A percentile compares a stretch with the other conserved stretches of the same genome.
Conservation (phyloP, 257 asterid species). For the Linaria vulgaris region DNA sequence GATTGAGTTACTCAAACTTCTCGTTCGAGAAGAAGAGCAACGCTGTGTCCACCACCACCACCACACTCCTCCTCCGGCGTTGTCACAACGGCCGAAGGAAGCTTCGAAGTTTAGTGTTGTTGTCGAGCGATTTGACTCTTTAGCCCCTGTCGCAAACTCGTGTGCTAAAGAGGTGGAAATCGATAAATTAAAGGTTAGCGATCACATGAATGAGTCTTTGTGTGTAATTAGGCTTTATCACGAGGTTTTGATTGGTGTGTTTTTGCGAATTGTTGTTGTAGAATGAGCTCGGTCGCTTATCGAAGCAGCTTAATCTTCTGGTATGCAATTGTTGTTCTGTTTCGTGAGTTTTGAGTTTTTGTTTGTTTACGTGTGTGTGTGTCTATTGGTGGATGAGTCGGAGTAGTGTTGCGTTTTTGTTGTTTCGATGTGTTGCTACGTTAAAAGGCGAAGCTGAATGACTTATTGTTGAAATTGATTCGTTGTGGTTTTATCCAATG, state of each 20-base stretch:
- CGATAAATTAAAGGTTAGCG: conserved; percentile 26
- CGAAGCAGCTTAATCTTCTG: conserved; percentile 54
- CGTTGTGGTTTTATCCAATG: conserved; percentile 3
- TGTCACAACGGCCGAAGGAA: conserved; percentile 62
- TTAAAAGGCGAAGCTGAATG: conserved; percentile 3
- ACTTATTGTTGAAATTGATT: not conserved
- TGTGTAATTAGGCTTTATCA: too few species aligned
- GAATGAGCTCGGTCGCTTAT: conserved; percentile 69
- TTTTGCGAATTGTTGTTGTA: conserved; percentile 38
- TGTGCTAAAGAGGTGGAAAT: conserved; percentile 46
- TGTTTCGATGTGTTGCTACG: not conserved
- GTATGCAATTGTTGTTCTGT: conserved; percentile 34
- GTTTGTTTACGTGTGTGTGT: too few species aligned
- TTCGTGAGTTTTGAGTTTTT: not conserved
- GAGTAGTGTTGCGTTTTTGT: not conserved
- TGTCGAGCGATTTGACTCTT: conserved; percentile 24
- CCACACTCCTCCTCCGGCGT: conserved; percentile 28
- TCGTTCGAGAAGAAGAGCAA: conserved; percentile 49
- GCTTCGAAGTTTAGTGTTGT: not conserved
- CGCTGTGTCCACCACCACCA: conserved; percentile 19
- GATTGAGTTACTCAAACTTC: too few species aligned
- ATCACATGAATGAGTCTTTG: not conserved
- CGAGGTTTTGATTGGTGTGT: conserved; percentile 3
- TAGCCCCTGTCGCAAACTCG: conserved; percentile 13
- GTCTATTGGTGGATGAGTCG: not conserved